Evolutionary conservation across 345 rosid species (phyloP).

Genomic region (Sapria himalayana): DNA sequence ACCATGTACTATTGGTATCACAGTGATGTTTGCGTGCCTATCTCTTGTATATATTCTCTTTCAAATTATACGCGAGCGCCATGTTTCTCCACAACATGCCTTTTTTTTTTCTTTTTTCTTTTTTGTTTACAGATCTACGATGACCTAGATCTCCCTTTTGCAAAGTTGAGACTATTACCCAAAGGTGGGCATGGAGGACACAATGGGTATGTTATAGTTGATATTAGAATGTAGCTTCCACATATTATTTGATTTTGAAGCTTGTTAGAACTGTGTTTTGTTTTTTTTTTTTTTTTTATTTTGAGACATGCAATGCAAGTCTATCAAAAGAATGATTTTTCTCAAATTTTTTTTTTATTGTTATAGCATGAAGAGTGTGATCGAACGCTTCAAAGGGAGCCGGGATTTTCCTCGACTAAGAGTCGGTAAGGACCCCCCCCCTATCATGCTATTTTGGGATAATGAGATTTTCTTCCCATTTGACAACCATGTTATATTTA

Average conservation of each 20-base stretch:
- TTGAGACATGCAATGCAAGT: slow-evolving; percentile 2
- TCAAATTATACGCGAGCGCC: neutral
- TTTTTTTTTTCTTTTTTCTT: slow-evolving; percentile 4
- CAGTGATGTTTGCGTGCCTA: too few species aligned
- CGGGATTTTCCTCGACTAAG: slow-evolving; percentile 87
- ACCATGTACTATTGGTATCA: slow-evolving; percentile 94
- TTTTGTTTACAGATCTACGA: slow-evolving; percentile 45
- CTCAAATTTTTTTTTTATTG: slow-evolving; percentile 6
- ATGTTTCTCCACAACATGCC: slow-evolving; percentile 1
- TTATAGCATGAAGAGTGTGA: slow-evolving; percentile 71
- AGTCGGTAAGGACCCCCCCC: slow-evolving; percentile 49
- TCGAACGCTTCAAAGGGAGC: slow-evolving; percentile 73
- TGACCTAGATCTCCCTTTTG: slow-evolving; percentile 88
- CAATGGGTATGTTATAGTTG: slow-evolving; percentile 38
- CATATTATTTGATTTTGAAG: too few species aligned
- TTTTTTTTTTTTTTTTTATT: neutral
- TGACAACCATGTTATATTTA: too few species aligned
- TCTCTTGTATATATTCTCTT: slow-evolving; percentile 7
- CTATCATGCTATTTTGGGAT: too few species aligned
- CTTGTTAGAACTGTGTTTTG: too few species aligned
- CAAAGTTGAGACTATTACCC: slow-evolving; percentile 67
- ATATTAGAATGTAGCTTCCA: too few species aligned
- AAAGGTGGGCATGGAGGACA: slow-evolving; percentile 99
- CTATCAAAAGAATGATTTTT: neutral
- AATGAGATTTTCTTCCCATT: too few species aligned